These are phyloP conservation scores for Erythrophleum ivorense DNA, from an alignment of 331 rosid species.

Conservation along the genomic window DNA sequence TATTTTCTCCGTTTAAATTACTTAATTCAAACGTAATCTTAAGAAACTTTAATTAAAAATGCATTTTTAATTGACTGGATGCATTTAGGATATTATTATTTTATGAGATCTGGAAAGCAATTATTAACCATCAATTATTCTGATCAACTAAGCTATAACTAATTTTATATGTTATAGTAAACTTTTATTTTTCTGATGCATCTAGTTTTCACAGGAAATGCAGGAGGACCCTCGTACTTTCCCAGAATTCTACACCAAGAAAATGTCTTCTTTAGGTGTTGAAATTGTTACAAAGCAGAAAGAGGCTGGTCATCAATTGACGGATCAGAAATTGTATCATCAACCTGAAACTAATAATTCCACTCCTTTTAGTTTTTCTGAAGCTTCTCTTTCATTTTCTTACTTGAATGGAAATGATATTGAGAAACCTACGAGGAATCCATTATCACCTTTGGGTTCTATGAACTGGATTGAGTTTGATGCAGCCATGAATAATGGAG, in stretches of 20 bases:
- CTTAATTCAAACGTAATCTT: no score
- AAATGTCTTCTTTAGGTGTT: not conserved
- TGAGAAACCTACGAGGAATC: not conserved
- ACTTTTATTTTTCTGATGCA: not conserved
- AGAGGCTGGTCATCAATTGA: not conserved
- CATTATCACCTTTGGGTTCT: no score
- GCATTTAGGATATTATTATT: no score
- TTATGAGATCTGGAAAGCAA: no score
- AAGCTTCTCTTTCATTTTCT: not conserved
- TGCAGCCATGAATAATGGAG: not conserved
- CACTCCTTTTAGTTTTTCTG: not conserved
- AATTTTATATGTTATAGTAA: not conserved
- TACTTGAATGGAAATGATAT: not conserved
- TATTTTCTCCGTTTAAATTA: no score
- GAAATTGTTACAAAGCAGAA: not conserved
- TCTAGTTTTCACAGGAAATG: conserved; percentile 22
- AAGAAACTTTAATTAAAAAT: no score
- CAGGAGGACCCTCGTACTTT: not conserved
- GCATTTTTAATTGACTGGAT: no score
- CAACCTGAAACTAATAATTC: not conserved
- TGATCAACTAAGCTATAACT: not conserved
- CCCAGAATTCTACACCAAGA: not conserved
- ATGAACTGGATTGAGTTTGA: conserved; percentile 7
- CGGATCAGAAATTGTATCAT: not conserved
- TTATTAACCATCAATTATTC: not conserved